phyloP scores from a whole-genome alignment of 768 basidiomycete genomes.

The Amanita pallidorosea region DNA sequence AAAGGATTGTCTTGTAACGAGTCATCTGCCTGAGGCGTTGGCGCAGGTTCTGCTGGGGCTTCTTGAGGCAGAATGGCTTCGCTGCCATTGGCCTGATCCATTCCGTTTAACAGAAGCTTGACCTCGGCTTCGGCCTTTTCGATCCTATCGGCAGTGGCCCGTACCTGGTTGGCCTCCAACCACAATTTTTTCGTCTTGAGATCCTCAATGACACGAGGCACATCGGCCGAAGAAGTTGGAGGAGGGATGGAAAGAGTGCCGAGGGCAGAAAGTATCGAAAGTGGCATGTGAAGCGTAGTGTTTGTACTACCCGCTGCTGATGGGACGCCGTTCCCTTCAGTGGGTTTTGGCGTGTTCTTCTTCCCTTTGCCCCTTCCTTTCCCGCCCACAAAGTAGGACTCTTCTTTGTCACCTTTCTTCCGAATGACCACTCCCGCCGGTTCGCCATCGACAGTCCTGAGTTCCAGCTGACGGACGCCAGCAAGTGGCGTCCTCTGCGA shows the following conservation, averaged over 20 bases:
- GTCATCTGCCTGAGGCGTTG: slow-evolving; percentile 27
- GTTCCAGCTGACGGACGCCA: slow-evolving; percentile 72
- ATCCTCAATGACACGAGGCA: slow-evolving; percentile 79
- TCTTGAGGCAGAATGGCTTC: slow-evolving; percentile 30
- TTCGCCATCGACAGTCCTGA: slow-evolving; percentile 70
- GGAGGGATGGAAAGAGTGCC: slow-evolving; percentile 84
- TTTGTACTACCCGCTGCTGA: slow-evolving; percentile 6
- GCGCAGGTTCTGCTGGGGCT: slow-evolving; percentile 31
- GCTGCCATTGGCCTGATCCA: slow-evolving; percentile 24
- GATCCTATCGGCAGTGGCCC: slow-evolving; percentile 68
- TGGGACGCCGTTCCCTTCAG: slow-evolving; percentile 14
- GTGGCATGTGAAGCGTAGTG: slow-evolving; percentile 57
- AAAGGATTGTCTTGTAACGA: slow-evolving; percentile 20
- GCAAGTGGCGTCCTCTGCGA: slow-evolving; percentile 33
- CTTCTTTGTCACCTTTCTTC: slow-evolving; percentile 91
- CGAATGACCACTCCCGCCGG: slow-evolving; percentile 60
- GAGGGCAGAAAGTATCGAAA: slow-evolving; percentile 81
- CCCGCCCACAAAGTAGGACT: slow-evolving; percentile 67
- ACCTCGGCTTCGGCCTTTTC: slow-evolving; percentile 74
- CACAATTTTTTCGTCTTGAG: slow-evolving; percentile 91
- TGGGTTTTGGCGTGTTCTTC: slow-evolving; percentile 26
- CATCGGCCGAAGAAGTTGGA: slow-evolving; percentile 65
- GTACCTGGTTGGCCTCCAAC: slow-evolving; percentile 88
- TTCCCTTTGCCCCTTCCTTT: slow-evolving; percentile 60
- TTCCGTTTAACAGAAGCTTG: slow-evolving; percentile 38